These are phyloP conservation scores for Coprinopsis strossmayeri DNA, from an alignment of 768 basidiomycete genomes.

Conservation along the genomic window DNA sequence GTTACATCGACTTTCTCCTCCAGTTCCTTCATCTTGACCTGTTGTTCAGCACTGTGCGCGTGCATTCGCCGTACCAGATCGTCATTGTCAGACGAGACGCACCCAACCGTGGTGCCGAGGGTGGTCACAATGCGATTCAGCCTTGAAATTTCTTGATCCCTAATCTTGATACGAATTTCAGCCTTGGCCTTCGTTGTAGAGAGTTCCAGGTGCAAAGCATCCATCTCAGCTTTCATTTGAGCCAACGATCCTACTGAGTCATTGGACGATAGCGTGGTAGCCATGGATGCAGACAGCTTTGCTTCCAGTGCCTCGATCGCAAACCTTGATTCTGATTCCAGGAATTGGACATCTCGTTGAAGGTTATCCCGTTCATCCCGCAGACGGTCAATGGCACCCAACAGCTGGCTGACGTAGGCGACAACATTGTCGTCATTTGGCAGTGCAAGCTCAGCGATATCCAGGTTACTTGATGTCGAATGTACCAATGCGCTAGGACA, in stretches of 20 bases:
- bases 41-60: constrained; percentile 13
- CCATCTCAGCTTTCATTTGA: constrained; percentile 24
- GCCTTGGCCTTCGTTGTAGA: constrained; percentile 12
- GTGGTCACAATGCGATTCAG: constrained; percentile 27
- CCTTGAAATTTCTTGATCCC: constrained; percentile 24
- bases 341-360: constrained; percentile 58
- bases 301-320: constrained; percentile 52
- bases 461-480: background rate
- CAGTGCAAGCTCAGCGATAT: background rate
- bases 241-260: constrained; percentile 18
- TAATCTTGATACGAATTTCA: constrained; percentile 16
- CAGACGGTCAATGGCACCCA: constrained; percentile 59
- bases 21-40: constrained; percentile 21
- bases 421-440: constrained; percentile 25
- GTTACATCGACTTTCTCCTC: constrained; percentile 28
- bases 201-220: constrained; percentile 20
- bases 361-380: constrained; percentile 61
- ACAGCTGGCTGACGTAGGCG: constrained; percentile 45
- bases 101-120: constrained; percentile 33
- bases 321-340: constrained; percentile 61
- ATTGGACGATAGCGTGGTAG: constrained; percentile 14
- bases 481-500: no score
- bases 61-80: background rate
- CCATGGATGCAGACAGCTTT: constrained; percentile 30
- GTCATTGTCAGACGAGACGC: constrained; percentile 25